Base-by-base conservation (phyloP, 2,329 filamentous ascomycete species). In the Aureobasidium sp. region DNA sequence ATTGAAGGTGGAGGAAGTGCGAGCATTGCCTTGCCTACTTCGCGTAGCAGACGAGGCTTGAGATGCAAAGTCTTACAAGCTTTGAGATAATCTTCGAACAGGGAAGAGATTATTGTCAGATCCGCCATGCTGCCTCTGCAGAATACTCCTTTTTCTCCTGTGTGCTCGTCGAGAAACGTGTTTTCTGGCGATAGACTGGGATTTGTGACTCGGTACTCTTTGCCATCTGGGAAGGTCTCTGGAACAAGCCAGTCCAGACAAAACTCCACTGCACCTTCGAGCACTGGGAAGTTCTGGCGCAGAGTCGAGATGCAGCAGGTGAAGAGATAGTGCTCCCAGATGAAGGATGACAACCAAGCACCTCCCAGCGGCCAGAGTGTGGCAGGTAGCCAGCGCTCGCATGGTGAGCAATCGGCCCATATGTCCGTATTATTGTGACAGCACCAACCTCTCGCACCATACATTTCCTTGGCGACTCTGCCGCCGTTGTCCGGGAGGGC, bases 371-470 rank as follows among this genome's bases (percentile, higher is more conserved):
- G 68, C 70, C 70, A 72, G 5, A 70, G 62, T 0, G 67, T 68
- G 1, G 66, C 64, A 1, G 70, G 69, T 51, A 67, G 68, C 63
- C 67, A 69, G 8, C 64, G 63, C 57, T 69, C 69, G 22, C 65
- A 67, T 7, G 67, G 65, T 22, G 64, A 68, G 3, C 68, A 66
- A 56, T 71, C 69, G 0, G 65, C 70, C 65, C 67, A 72, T 0
- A 72, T 57, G 27, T 72, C 70, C 1, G 70, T 70, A 25, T 66
- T 68, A 52, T 71, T 70, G 44, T 72, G 70, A 3, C 62, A 59
- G 53, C 67, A 67, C 65, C 68, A 72, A 0, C 70, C 70, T n/a
- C 65, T 53, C 2, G 62, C 66, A 5, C 68, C 45, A 31, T 60
- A 60, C 34, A 60, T 42, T 9, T 62, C 62, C 49, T 52, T 52